These are phyloP conservation scores for Hyaloscypha hepaticicola DNA, from an alignment of 495 filamentous ascomycete species.

Conservation along the genomic window DNA sequence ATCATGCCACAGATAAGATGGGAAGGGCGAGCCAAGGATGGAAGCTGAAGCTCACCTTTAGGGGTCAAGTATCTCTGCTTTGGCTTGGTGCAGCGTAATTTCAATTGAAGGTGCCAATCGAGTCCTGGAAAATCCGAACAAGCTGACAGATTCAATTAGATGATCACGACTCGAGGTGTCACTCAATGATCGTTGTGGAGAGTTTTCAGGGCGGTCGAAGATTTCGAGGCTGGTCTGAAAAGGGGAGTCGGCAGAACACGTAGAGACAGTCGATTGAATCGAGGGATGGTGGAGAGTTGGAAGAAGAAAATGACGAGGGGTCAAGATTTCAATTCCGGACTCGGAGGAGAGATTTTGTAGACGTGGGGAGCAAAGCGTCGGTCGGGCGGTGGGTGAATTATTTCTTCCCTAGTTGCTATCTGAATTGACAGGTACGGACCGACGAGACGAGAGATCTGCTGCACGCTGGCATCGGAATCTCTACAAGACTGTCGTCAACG, in stretches of 20 bases:
- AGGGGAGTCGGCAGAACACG: neutral
- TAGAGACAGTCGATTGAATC: neutral
- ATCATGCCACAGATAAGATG: neutral
- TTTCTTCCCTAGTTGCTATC: constrained; percentile 22
- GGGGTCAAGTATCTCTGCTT: constrained; percentile 12
- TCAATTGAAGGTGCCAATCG: constrained; percentile 15
- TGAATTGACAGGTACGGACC: constrained; percentile 29
- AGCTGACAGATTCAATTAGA: constrained; percentile 13
- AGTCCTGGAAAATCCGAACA: constrained; percentile 20
- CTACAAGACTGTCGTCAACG: constrained; percentile 21
- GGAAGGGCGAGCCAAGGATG: constrained; percentile 7
- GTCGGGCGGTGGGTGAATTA: constrained; percentile 16
- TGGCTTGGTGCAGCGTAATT: constrained; percentile 24
- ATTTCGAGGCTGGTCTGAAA: neutral
- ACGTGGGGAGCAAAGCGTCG: constrained; percentile 4
- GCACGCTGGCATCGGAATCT: constrained; percentile 23
- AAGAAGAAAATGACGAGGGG: neutral
- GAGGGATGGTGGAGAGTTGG: neutral
- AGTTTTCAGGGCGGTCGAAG: neutral
- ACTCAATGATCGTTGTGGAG: constrained; percentile 15
- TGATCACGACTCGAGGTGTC: constrained; percentile 5
- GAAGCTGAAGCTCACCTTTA: constrained; percentile 21
- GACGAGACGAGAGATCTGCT: constrained; percentile 22
- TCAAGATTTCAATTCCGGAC: constrained; percentile 4
- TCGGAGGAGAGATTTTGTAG: neutral